Evolutionary conservation across 2,329 filamentous ascomycete genomes (phyloP), one percentile per base, ranked within the genome.

Genomic region (Aureobasidium pullulans): DNA sequence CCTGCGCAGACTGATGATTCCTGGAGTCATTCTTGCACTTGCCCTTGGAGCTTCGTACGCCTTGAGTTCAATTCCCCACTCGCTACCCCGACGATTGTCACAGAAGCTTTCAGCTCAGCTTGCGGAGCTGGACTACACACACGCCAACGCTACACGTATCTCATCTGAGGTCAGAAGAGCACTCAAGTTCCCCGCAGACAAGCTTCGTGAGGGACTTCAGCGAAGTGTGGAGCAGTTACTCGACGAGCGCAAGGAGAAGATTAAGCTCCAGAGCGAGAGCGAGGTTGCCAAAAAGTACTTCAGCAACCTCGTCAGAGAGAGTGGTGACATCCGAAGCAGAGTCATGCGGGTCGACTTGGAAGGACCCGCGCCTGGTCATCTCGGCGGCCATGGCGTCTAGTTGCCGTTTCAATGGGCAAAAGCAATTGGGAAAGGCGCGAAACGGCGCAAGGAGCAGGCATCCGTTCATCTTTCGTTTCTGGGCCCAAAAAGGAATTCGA

Each of bases 231-330:
- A 97, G 75, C 86, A 94, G 66, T 83, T 97, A 10, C 74, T 77
- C 59, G 86, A 84, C 62, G 76, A 79, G 59, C 87, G 88, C 66
- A 88, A 94, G 65, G 89, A 96, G 70, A 94, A 90, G 8, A 80
- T 83, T 69, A 95, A 94, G 76, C 82, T 90, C 62, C 86, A 86
- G 72, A 79, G 78, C 36, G 93, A 97, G 75, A 94, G 90, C 69
- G 88, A 95, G 70, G 85, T 90, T 34, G 94, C 94, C 6, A 79
- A 84, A 65, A 95, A 93, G 73, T 97, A 96, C 76, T 99, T 99
- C 72, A 78, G 84, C 56, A 94, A 95, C 68, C 81, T 99, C 16
- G 85, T 94, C 56, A 82, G 88, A 62, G 81, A 85, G 65, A 78
- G 76, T 61, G 73, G 72, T 28, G 77, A 80, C 59, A 73, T 82